A percentile compares a stretch with the other conserved stretches of the same genome.
These are phyloP conservation scores for Lablab purpureus DNA, from an alignment of 306 rosid genomes.

Conservation along the genomic window DNA sequence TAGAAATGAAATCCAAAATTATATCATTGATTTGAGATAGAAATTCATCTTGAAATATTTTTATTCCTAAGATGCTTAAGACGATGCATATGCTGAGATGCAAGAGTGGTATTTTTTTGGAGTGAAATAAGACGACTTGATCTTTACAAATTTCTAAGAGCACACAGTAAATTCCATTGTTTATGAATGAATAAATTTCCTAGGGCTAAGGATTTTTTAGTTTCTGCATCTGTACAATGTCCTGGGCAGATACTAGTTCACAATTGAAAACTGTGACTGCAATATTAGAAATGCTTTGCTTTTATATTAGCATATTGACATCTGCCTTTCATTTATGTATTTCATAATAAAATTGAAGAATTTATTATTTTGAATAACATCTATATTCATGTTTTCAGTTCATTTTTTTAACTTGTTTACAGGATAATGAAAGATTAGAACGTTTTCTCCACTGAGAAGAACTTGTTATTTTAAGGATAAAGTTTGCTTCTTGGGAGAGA, in stretches of 20 bases:
- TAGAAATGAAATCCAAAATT: slow-evolving; percentile 8
- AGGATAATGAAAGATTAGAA: background rate
- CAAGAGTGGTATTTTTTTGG: slow-evolving; percentile 13
- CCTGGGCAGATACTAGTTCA: background rate
- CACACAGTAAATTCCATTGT: background rate
- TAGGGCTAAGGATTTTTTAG: slow-evolving; percentile 8
- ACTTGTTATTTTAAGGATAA: background rate
- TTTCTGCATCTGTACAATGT: slow-evolving; percentile 11
- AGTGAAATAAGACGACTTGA: slow-evolving; percentile 4
- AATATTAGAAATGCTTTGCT: slow-evolving; percentile 4
- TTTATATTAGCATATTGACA: background rate
- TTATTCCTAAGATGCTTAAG: background rate
- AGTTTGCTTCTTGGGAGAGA: background rate
- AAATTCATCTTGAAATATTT: slow-evolving; percentile 4
- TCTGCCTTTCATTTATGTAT: background rate
- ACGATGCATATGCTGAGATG: slow-evolving; percentile 6
- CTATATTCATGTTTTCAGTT: background rate
- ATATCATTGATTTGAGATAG: background rate
- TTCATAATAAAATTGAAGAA: background rate
- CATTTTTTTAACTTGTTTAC: background rate
- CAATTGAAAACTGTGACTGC: slow-evolving; percentile 8
- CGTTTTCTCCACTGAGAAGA: slow-evolving; percentile 11
- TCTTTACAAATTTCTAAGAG: background rate
- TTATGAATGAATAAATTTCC: slow-evolving; percentile 11
- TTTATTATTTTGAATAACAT: background rate